phyloP scores from a whole-genome alignment of 75 land plant genomes.

The Pinus tabuliformis region DNA sequence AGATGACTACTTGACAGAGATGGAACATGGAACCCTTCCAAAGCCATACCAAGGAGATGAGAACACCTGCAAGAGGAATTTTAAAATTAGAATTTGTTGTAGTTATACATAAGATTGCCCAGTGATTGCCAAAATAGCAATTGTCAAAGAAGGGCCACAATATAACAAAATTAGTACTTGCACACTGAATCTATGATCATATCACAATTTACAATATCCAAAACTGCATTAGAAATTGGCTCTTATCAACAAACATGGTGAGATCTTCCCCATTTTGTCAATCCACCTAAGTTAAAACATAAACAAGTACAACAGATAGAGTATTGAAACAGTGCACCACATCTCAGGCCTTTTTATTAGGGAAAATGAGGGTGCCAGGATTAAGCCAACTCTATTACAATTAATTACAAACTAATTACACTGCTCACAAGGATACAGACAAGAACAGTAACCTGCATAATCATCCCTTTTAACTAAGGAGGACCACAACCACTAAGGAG shows the following conservation, averaged over 20 bases:
- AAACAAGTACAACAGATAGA: neutral
- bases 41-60: slow-evolving; percentile 4
- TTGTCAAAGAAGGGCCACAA: neutral
- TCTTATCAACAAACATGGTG: neutral
- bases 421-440: too few relatives aligned
- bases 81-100: neutral
- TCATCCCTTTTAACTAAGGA: too few relatives aligned
- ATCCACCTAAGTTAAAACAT: neutral
- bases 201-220: neutral
- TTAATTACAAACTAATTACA: too few relatives aligned
- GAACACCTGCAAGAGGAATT: slow-evolving; percentile 1
- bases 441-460: too few relatives aligned
- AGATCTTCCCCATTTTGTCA: neutral
- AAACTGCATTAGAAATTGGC: neutral
- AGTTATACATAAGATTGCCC: neutral
- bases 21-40: neutral
- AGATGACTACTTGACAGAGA: neutral
- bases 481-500: too few relatives aligned
- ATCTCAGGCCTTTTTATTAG: too few relatives aligned
- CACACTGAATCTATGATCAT: neutral
- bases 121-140: neutral
- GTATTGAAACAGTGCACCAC: too few relatives aligned
- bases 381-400: too few relatives aligned
- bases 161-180: neutral
- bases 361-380: too few relatives aligned